A percentile compares a stretch with the other conserved stretches of the same genome.
Conservation (phyloP, 352 stramenopile species). For the Phytophthora rubi region DNA sequence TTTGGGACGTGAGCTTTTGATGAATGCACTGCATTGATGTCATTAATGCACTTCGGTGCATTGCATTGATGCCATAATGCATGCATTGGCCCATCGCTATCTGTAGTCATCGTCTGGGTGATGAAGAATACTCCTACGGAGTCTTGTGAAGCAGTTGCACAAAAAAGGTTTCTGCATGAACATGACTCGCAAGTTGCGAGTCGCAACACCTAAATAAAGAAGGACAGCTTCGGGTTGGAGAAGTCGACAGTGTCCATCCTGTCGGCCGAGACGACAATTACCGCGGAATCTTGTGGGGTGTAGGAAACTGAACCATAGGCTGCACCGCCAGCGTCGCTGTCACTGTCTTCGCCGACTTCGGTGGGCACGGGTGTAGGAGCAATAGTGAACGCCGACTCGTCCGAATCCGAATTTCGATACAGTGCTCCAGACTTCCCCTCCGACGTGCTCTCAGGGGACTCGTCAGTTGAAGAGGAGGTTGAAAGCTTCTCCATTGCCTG, state of each 20-base stretch:
- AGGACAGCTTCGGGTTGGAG: conserved; percentile 47
- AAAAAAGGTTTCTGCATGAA: neutral
- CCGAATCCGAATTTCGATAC: conserved; percentile 28
- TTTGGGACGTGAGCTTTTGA: no score
- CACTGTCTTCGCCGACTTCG: conserved; percentile 13
- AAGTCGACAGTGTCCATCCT: conserved; percentile 54
- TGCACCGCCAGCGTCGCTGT: conserved; percentile 8
- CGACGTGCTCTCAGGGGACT: conserved; percentile 15
- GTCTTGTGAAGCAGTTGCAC: no score
- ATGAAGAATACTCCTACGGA: conserved; percentile 10
- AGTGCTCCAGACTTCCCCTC: conserved; percentile 7
- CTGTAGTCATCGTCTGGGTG: conserved; percentile 16
- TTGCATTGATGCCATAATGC: no score
- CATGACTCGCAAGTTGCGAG: neutral
- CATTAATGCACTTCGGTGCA: no score
- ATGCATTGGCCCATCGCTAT: no score
- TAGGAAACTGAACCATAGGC: conserved; percentile 6
- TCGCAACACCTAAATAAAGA: conserved; percentile 46
- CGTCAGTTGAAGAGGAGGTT: conserved; percentile 16
- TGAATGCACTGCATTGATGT: no score
- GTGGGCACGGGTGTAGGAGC: conserved; percentile 14
- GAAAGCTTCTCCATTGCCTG: conserved; percentile 28
- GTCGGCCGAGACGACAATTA: conserved; percentile 50
- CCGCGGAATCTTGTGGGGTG: conserved; percentile 15
- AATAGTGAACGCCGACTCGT: conserved; percentile 32